Evolutionary conservation across 371 early-diverging fungal genomes (phyloP), one percentile per base, ranked within the genome.

Genomic region (Syncephalastrum monosporum): DNA sequence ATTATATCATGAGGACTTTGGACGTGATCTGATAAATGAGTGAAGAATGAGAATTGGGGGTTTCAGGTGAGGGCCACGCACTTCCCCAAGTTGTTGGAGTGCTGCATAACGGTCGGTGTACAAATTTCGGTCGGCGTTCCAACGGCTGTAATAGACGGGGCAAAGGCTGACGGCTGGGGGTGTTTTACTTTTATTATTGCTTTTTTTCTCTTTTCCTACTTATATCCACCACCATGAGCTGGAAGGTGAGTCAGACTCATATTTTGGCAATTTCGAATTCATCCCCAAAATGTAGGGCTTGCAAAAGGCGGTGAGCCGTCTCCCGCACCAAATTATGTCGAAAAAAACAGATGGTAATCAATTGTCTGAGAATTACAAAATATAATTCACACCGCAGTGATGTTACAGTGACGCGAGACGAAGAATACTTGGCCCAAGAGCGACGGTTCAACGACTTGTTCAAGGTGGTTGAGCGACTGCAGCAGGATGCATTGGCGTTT

Each of bases 401-500:
- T 33, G 38, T 33, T 33, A 33, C 57, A 85, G 89, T 70, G 48
- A 91, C 91, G 2, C 72, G 67, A 43, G 94, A 94, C 69, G 65
- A 71, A 29, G 90, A 90, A 53, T 92, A 80, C 67, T 59, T 67
- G 21, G 79, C 74, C 16, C 63, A 89, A 49, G 83, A 86, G 57
- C 75, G 72, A 33, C 66, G 75, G 27, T 88, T 92, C 60, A 82
- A 81, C 51, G 68, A 79, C 5, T 67, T 87, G 53, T 77, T 84
- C 8, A 75, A 76, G 47, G 55, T 69, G 14, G 82, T 87, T 10
- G 70, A 74, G 29, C 72, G 69, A 50, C 75, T 94, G 1, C 60
- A 82, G 19, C 77, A 75, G 16, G 91, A 91, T 54, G 86, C 91
- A 13, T 67, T 75, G 54, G 82, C 85, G 57, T 92, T 88, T 72